phyloP scores from a whole-genome alignment of 352 stramenopile genomes.

The Globisporangium barbulae region DNA sequence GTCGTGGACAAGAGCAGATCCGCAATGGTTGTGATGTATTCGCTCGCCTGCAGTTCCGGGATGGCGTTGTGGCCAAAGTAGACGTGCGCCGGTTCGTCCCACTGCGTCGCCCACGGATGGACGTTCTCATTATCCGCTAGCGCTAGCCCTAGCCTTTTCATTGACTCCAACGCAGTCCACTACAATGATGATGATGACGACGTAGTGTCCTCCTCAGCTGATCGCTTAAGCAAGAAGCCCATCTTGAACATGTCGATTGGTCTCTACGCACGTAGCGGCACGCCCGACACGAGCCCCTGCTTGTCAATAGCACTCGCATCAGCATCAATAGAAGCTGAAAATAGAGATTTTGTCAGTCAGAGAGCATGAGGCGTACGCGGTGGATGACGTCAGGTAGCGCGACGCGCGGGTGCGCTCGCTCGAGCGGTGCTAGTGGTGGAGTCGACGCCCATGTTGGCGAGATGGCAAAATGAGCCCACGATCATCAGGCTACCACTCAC shows the following conservation, averaged over 20 bases:
- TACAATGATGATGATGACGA: background rate
- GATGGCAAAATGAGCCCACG: background rate
- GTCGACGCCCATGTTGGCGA: background rate
- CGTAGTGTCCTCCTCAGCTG: conserved; percentile 24
- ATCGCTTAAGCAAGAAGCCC: conserved; percentile 42
- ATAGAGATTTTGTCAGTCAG: too few relatives aligned
- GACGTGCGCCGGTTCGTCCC: conserved; percentile 72
- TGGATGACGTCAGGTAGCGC: conserved; percentile 45
- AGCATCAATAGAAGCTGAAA: background rate
- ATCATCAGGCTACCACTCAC: too few relatives aligned
- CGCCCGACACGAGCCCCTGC: conserved; percentile 45
- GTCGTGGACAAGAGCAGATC: background rate
- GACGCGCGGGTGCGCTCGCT: conserved; percentile 46
- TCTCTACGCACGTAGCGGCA: conserved; percentile 75
- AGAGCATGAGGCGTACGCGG: conserved; percentile 16
- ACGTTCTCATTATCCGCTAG: conserved; percentile 16
- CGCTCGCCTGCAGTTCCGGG: conserved; percentile 67
- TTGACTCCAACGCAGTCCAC: conserved; percentile 32
- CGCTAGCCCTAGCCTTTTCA: conserved; percentile 19
- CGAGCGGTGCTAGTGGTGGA: background rate
- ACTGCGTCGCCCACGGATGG: conserved; percentile 73
- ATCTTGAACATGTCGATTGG: conserved; percentile 93
- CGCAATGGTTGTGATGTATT: too few relatives aligned
- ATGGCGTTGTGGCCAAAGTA: conserved; percentile 92
- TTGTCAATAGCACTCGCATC: background rate